Evolutionary conservation across 257 asterid genomes (phyloP).

Genomic region (Nicotiana knightiana): DNA sequence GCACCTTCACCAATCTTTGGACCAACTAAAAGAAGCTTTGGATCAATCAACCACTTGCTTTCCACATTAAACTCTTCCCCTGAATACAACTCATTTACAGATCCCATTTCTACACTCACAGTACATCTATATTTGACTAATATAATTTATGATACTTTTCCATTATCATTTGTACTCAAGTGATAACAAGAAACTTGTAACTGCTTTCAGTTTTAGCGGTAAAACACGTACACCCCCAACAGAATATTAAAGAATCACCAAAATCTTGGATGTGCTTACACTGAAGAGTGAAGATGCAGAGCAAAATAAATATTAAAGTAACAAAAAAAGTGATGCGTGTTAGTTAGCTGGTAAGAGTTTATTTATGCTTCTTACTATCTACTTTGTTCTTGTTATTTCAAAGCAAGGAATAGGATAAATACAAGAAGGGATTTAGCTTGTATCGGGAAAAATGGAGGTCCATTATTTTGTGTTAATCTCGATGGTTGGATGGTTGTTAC

Average conservation of each 20-base stretch:
- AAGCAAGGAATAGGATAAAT: not conserved
- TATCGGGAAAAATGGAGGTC: not conserved
- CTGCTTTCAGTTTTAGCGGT: not conserved
- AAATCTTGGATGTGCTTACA: not conserved
- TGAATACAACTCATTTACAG: slow-evolving; percentile 54
- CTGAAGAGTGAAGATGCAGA: not conserved
- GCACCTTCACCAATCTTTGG: slow-evolving; percentile 98
- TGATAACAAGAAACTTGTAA: not conserved
- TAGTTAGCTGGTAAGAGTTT: not conserved
- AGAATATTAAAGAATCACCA: not conserved
- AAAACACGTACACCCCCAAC: not conserved
- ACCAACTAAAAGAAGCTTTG: slow-evolving; percentile 78
- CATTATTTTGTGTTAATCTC: not conserved
- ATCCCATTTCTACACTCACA: slow-evolving; percentile 43
- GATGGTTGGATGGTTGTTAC: not conserved
- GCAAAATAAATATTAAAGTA: not conserved
- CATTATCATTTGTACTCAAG: not conserved
- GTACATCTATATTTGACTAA: too few relatives aligned
- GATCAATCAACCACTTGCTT: slow-evolving; percentile 76
- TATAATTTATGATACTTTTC: too few relatives aligned
- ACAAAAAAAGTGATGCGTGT: not conserved
- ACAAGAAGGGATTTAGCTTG: not conserved
- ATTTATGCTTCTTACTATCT: not conserved
- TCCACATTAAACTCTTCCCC: slow-evolving; percentile 60
- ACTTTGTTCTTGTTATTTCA: not conserved